Evolutionary conservation across 768 basidiomycete genomes (phyloP), one percentile per base, ranked within the genome.

Genomic region (Russula virescens): DNA sequence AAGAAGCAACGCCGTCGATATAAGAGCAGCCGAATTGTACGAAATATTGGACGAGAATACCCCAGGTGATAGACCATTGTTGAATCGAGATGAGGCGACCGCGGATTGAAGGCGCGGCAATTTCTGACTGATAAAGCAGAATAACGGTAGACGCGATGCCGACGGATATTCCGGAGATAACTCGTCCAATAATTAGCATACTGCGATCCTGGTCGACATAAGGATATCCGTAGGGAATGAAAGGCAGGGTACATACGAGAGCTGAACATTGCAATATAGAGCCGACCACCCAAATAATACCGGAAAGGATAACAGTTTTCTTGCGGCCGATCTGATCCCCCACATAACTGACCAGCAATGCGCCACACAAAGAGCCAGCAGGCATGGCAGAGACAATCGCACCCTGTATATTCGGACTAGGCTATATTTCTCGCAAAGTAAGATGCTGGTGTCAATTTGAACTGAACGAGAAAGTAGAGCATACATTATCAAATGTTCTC

Each of bases 261-360:
- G 82, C 73, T 10, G 87, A 86, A 66, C 83, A 86, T 71, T 91
- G 89, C 21, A 91, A 72, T 61, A 86, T 80, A 43, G 83, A 81
- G 11, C 89, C 89, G 50, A 89, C 76, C 38, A 89, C 78, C 88
- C 88, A 90, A 61, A 91, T 78, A 38, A 84, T 69, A 58, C 87
- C 87, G 55, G 84, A 79, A 16, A 87, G 66, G 55, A 89, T 85
- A 71, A 91, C 75, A 6, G 83, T 85, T 47, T 77, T 81, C 73
- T 83, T 88, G 42, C 87, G 81, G 45, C 88, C 88, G 21, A 88
- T n/a, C n/a, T n/a, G n/a, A n/a, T n/a, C n/a, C n/a, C n/a, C n/a
- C n/a, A n/a, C n/a, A n/a, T n/a, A n/a, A n/a, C n/a, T n/a, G n/a
- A n/a, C n/a, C n/a, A n/a, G n/a, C n/a, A n/a, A n/a, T n/a, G n/a